Evolutionary conservation across 768 basidiomycete species (phyloP).

Genomic region (Steccherinum ochraceum): DNA sequence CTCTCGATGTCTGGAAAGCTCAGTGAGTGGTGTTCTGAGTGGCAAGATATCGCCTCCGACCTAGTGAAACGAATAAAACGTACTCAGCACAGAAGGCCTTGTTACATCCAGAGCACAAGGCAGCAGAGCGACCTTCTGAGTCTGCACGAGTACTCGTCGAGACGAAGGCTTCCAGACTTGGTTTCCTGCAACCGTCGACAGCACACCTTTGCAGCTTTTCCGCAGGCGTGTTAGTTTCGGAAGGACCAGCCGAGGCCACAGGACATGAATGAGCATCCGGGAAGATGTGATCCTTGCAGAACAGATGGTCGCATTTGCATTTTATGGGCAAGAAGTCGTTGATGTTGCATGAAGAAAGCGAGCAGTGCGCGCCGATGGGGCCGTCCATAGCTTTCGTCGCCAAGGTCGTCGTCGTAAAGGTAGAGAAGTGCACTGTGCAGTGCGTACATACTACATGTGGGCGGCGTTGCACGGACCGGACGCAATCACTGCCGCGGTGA

Average conservation of each 20-base stretch:
- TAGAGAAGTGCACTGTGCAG: background rate
- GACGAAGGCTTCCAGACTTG: slow-evolving; percentile 39
- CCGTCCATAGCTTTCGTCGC: slow-evolving; percentile 43
- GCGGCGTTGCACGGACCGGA: background rate
- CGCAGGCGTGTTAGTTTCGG: background rate
- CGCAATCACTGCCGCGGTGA: no score
- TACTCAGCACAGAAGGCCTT: slow-evolving; percentile 63
- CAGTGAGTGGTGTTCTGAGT: background rate
- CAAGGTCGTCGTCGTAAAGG: background rate
- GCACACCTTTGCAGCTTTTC: slow-evolving; percentile 44
- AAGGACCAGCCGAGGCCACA: slow-evolving; percentile 4
- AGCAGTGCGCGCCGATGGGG: slow-evolving; percentile 61
- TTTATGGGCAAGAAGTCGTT: slow-evolving; percentile 75
- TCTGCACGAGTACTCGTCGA: slow-evolving; percentile 19
- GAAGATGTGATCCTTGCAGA: slow-evolving; percentile 58
- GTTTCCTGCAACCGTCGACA: slow-evolving; percentile 44
- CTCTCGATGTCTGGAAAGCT: slow-evolving; percentile 53
- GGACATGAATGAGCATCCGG: slow-evolving; percentile 58
- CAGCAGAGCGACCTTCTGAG: slow-evolving; percentile 21
- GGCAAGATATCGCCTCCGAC: no score
- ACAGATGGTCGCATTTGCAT: slow-evolving; percentile 54
- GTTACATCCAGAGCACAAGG: slow-evolving; percentile 46
- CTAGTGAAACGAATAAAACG: no score
- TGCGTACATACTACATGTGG: background rate
- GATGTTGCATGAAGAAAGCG: slow-evolving; percentile 48